Percentiles rank a stretch among this genome's conserved stretches.
These are phyloP conservation scores for Boletus eberwhitei DNA, from an alignment of 768 basidiomycete genomes.

Conservation along the genomic window DNA sequence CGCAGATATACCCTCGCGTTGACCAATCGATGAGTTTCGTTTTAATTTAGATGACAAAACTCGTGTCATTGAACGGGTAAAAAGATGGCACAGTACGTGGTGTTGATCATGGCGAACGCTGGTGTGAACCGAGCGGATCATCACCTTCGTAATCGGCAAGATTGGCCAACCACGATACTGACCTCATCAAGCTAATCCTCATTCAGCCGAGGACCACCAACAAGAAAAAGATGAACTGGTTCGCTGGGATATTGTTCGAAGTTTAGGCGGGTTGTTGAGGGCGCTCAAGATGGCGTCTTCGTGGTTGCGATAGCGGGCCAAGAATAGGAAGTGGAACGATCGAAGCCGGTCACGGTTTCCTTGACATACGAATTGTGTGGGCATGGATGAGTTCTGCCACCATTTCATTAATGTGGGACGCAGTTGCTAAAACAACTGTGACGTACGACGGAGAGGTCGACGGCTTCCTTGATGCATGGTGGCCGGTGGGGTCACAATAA, in stretches of 20 bases:
- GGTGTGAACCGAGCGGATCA: background rate
- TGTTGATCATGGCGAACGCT: background rate
- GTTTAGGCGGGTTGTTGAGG: background rate
- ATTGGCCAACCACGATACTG: background rate
- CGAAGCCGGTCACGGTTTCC: background rate
- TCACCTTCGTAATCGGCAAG: conserved; percentile 12
- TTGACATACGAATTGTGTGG: background rate
- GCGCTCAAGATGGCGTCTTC: background rate
- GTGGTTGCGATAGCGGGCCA: background rate
- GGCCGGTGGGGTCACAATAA: background rate
- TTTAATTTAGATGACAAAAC: conserved; percentile 5
- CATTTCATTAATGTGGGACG: conserved; percentile 6
- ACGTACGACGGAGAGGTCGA: conserved; percentile 10
- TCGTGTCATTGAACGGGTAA: background rate
- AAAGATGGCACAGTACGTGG: background rate
- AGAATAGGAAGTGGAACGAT: background rate
- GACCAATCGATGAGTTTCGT: conserved; percentile 1
- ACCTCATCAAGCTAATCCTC: conserved; percentile 5
- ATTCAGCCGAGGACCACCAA: background rate
- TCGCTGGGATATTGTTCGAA: background rate
- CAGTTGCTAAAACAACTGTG: background rate
- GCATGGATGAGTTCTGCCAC: background rate
- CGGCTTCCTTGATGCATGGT: background rate
- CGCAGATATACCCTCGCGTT: background rate
- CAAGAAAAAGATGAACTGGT: conserved; percentile 3